Conservation (phyloP, 192 early-diverging fungal species). For the Linderina pennispora region DNA sequence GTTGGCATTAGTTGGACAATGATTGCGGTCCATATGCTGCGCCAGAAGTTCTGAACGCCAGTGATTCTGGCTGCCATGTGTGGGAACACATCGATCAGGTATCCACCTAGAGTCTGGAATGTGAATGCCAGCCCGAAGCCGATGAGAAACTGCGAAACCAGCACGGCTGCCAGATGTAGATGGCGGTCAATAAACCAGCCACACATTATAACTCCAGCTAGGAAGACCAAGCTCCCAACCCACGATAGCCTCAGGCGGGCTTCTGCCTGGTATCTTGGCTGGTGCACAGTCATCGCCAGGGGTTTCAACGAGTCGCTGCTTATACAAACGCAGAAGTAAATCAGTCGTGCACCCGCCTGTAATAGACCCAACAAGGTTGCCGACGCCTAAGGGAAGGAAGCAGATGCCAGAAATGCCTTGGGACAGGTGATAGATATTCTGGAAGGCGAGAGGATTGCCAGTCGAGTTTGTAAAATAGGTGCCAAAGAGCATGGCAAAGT, state of each 20-base stretch:
- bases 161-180: conserved; percentile 23
- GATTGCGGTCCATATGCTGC: conserved; percentile 37
- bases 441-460: conserved; percentile 38
- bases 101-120: conserved; percentile 35
- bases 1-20: conserved; percentile 38
- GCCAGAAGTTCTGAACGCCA: conserved; percentile 45
- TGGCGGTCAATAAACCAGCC: conserved; percentile 40
- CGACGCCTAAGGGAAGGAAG: conserved; percentile 45
- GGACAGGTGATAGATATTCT: conserved; percentile 32
- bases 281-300: not conserved
- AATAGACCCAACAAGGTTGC: conserved; percentile 35
- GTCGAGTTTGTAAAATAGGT: conserved; percentile 48
- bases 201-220: conserved; percentile 10
- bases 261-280: conserved; percentile 22
- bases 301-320: no score
- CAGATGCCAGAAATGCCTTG: conserved; percentile 44
- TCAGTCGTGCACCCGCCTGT: conserved; percentile 42
- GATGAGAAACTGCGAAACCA: conserved; percentile 33
- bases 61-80: conserved; percentile 37
- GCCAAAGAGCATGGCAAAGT: conserved; percentile 46
- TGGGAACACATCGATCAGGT: conserved; percentile 47
- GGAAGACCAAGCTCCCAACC: conserved; percentile 23
- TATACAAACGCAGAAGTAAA: conserved; percentile 14
- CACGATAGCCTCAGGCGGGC: conserved; percentile 29
- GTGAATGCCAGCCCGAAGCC: conserved; percentile 38